These are phyloP conservation scores for Yarrowia sp. DNA, from an alignment of 805 yeast species.

Conservation along the genomic window DNA sequence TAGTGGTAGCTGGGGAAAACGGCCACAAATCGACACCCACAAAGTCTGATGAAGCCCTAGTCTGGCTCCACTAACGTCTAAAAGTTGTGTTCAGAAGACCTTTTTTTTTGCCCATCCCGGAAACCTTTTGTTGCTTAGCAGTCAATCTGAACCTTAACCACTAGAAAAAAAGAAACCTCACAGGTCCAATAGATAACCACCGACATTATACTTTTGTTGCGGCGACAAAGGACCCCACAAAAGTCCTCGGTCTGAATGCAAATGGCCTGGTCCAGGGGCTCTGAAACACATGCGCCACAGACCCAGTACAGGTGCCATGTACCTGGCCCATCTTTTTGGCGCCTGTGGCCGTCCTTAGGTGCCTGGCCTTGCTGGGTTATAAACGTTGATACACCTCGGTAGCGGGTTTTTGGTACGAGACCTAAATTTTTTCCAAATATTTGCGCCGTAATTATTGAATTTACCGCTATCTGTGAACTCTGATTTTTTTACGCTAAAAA, in stretches of 20 bases:
- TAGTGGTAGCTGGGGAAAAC: neutral
- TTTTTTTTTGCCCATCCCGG: neutral
- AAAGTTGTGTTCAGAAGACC: neutral
- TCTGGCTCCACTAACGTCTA: neutral
- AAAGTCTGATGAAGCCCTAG: neutral
- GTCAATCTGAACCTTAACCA: neutral
- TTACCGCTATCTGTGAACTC: constrained; percentile 18
- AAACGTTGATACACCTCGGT: neutral
- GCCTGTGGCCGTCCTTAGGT: too few relatives aligned
- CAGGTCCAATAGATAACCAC: constrained; percentile 17
- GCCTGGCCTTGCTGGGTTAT: neutral
- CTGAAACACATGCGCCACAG: too few relatives aligned
- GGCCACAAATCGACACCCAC: neutral
- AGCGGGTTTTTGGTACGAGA: neutral
- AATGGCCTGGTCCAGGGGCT: too few relatives aligned
- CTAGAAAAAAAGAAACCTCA: neutral
- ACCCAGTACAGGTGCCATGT: too few relatives aligned
- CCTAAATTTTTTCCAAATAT: neutral
- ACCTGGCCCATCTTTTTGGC: too few relatives aligned
- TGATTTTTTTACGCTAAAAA: constrained; percentile 17
- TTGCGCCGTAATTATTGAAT: constrained; percentile 7
- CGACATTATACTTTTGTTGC: neutral
- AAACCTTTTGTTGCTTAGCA: constrained; percentile 20
- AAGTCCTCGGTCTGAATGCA: neutral
- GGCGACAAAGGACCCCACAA: neutral